Evolutionary conservation across 805 yeast genomes (phyloP), one percentile per base, ranked within the genome.

Genomic region (Myxozyma nipponensis): DNA sequence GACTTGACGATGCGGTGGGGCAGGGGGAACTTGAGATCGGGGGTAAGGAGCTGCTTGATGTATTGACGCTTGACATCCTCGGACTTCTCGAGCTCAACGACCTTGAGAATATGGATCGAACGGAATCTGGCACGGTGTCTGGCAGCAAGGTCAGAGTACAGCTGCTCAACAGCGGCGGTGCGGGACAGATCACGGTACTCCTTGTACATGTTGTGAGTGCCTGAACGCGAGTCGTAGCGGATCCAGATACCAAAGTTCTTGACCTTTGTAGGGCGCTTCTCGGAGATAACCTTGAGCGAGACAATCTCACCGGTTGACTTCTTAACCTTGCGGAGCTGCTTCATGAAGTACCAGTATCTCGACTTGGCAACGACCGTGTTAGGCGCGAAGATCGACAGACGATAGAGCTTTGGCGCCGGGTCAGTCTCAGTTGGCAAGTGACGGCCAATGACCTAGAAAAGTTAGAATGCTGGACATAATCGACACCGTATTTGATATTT

Each of bases 171-270:
- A 67, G 98, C 98, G 76, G 87, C 95, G 62, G 89, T 95, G 82
- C 99, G 93, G 82, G 96, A 78, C 69, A 91, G 95, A 70, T 91
- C 98, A 79, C 98, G 89, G 93, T 88, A 87, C 82, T 93, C 99
- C 84, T 93, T 93, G 96, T 93, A 93, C 97, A 93, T 93, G 95
- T 93, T 93, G 95, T 93, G 98, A 72, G 96, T 90, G 81, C 99
- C 99, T 66, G 98, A 93, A 86, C 99, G 95, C 65, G 99, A 93
- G 75, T 93, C 98, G 86, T 93, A 93, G 83, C 98, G 90, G 76
- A 93, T 86, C 99, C 99, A 93, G 81, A 93, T 76, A 82, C 97
- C 98, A 74, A 90, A 93, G 87, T 90, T 93, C 90, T 93, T 93
- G 72, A 93, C 98, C 83, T 87, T 90, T 78, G 96, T 87, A 78